These are phyloP conservation scores for Sorghum bicolor DNA, from an alignment of 176 grass and related monocot genomes.

Conservation along the genomic window Sorghum_bicolor_NCBIv3 NC_012873.2:14908501-14909000, in stretches of 20 bases:
- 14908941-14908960: conserved; percentile 43
- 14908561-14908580: conserved; percentile 73
- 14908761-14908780: background rate
- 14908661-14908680: background rate
- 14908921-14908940: conserved; percentile 52
- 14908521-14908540: conserved; percentile 30
- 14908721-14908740: too few species aligned
- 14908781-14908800: background rate
- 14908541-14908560: conserved; percentile 64
- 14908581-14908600: too few species aligned
- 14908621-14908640: background rate
- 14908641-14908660: background rate
- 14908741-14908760: background rate
- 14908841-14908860: conserved; percentile 17
- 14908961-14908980: background rate
- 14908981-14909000: too few species aligned
- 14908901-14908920: conserved; percentile 28
- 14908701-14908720: too few species aligned
- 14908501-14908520: conserved; percentile 20
- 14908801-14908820: background rate
- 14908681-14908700: background rate
- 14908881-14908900: conserved; percentile 45
- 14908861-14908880: conserved; percentile 1
- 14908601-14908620: background rate
- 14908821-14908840: conserved; percentile 22